Percentiles rank a stretch among this genome's conserved stretches.
phyloP scores from a whole-genome alignment of 106 monocot genomes.

The Dendrobium chrysotoxum region DNA sequence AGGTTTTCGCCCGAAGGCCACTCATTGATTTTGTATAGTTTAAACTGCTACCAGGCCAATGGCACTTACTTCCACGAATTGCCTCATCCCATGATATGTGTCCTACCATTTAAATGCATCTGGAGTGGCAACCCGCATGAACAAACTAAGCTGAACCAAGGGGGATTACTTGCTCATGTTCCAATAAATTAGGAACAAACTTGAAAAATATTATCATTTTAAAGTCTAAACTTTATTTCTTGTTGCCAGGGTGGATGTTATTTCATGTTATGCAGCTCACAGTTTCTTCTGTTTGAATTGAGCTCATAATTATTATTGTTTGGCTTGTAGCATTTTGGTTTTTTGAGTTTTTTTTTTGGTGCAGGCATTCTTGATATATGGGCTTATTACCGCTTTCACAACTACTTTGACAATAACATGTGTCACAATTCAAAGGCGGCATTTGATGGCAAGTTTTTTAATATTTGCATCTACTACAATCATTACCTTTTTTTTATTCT shows the following conservation, averaged over 20 bases:
- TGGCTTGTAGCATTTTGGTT: too few species aligned
- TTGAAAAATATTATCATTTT: neutral
- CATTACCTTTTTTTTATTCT: neutral
- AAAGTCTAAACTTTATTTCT: neutral
- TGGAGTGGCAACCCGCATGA: too few species aligned
- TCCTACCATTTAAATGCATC: too few species aligned
- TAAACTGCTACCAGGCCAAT: too few species aligned
- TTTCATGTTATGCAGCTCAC: neutral
- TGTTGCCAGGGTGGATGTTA: neutral
- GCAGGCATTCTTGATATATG: constrained; percentile 72
- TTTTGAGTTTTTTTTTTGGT: neutral
- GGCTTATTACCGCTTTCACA: constrained; percentile 64
- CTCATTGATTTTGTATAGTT: too few species aligned
- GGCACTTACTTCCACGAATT: too few species aligned
- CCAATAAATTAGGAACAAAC: neutral
- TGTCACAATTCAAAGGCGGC: constrained; percentile 84
- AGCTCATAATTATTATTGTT: too few species aligned
- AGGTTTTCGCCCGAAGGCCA: too few species aligned
- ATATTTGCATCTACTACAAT: constrained; percentile 1
- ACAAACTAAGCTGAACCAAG: too few species aligned
- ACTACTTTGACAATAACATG: constrained; percentile 64
- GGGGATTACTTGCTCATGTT: neutral
- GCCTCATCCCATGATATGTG: too few species aligned
- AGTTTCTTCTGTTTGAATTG: too few species aligned
- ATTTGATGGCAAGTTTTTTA: constrained; percentile 66